Evolutionary conservation across 2,329 filamentous ascomycete species (phyloP).

Genomic region (Aspergillus texensis): DNA sequence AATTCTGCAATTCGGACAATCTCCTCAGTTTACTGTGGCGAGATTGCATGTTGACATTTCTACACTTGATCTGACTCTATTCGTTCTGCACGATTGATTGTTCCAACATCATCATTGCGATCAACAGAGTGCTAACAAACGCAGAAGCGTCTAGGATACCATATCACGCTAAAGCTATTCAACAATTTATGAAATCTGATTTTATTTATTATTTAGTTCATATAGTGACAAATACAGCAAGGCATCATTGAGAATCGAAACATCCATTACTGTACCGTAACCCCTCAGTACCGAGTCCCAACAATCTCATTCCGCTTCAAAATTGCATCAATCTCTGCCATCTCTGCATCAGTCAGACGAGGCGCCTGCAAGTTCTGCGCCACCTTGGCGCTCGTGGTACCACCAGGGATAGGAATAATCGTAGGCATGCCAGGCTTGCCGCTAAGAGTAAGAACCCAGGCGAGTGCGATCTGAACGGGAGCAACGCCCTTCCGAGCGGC

Average conservation of each 20-base stretch:
- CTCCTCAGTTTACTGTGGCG: conserved; percentile 37
- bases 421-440: conserved; percentile 47
- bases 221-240: background rate
- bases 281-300: conserved; percentile 30
- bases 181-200: too few species aligned
- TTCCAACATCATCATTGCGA: conserved; percentile 7
- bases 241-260: background rate
- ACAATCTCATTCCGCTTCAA: conserved; percentile 49
- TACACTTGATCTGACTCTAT: conserved; percentile 51
- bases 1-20: conserved; percentile 52
- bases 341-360: conserved; percentile 36
- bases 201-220: background rate
- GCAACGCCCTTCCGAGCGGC: conserved; percentile 49
- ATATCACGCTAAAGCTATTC: background rate
- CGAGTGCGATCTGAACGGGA: conserved; percentile 52
- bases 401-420: conserved; percentile 42
- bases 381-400: conserved; percentile 40
- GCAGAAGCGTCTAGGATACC: conserved; percentile 3
- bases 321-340: conserved; percentile 56
- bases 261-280: background rate
- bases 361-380: conserved; percentile 37
- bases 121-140: conserved; percentile 19
- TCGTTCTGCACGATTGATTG: conserved; percentile 5
- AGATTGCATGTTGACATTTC: conserved; percentile 49
- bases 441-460: conserved; percentile 51